Percentiles rank a stretch among this genome's conserved stretches.
phyloP scores from a whole-genome alignment of 805 yeast species.

The Starmerella scarabaei region DNA sequence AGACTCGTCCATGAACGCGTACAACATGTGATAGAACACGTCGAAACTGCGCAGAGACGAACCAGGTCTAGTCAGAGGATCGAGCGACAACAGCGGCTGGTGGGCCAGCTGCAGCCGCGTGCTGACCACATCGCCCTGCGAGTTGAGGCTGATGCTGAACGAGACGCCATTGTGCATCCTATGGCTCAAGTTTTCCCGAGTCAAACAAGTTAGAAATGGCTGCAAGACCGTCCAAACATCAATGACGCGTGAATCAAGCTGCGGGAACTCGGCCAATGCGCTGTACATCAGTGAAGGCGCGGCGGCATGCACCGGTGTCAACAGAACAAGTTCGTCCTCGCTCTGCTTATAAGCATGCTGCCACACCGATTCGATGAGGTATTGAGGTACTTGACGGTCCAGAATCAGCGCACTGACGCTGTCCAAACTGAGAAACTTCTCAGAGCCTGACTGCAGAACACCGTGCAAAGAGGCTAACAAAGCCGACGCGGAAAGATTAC shows the following conservation, averaged over 20 bases:
- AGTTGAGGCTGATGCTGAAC: slow-evolving; percentile 24
- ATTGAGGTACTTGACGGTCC: slow-evolving; percentile 26
- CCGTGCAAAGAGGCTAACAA: slow-evolving; percentile 28
- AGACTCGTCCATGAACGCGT: slow-evolving; percentile 22
- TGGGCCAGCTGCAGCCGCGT: slow-evolving; percentile 24
- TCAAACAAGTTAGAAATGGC: slow-evolving; percentile 30
- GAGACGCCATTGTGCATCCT: slow-evolving; percentile 28
- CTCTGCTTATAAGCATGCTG: slow-evolving; percentile 30
- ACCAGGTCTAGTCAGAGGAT: slow-evolving; percentile 21
- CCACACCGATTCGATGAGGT: slow-evolving; percentile 28
- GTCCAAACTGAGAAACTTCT: slow-evolving; percentile 23
- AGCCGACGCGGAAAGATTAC: slow-evolving; percentile 26
- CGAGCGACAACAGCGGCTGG: slow-evolving; percentile 24
- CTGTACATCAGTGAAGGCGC: slow-evolving; percentile 25
- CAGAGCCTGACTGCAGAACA: slow-evolving; percentile 21
- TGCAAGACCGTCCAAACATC: slow-evolving; percentile 28
- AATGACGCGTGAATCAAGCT: slow-evolving; percentile 25
- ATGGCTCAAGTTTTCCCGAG: slow-evolving; percentile 27
- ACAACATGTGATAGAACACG: slow-evolving; percentile 29
- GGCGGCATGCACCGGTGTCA: slow-evolving; percentile 25
- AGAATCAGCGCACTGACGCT: slow-evolving; percentile 24
- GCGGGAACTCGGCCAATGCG: slow-evolving; percentile 27
- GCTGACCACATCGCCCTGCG: slow-evolving; percentile 25
- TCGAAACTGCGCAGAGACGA: slow-evolving; percentile 26
- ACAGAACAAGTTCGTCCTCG: slow-evolving; percentile 31